A percentile compares a stretch with the other conserved stretches of the same genome.
Conservation (phyloP, 768 basidiomycete species). For the Chalciporus piperatus region DNA sequence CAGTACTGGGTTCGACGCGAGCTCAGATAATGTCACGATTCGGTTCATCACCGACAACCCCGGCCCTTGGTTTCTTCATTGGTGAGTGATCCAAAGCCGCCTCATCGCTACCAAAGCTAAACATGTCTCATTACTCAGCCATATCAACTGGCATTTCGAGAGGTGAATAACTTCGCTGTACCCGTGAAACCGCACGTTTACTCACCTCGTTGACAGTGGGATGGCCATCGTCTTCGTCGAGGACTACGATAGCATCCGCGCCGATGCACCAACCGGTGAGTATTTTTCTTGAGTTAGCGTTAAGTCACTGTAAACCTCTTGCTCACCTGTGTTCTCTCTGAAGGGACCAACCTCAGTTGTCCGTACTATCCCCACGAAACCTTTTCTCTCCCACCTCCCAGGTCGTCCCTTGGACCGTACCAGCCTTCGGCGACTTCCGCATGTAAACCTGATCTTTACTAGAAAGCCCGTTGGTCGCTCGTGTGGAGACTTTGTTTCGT, state of each 20-base stretch:
- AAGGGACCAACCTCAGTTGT: not conserved
- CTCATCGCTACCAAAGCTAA: not conserved
- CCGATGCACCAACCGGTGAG: not conserved
- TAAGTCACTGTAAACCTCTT: not conserved
- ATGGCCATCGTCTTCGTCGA: constrained; percentile 16
- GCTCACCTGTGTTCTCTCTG: not conserved
- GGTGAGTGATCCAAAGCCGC: constrained; percentile 4
- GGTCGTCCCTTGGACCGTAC: not conserved
- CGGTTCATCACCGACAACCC: constrained; percentile 54
- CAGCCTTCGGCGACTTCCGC: not conserved
- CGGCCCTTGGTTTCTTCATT: constrained; percentile 37
- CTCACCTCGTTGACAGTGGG: not conserved
- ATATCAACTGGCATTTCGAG: constrained; percentile 20
- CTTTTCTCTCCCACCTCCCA: not conserved
- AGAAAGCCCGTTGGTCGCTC: not conserved
- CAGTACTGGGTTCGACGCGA: constrained; percentile 16
- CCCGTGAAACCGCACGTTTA: not conserved
- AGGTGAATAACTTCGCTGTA: constrained; percentile 5
- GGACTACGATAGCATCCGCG: constrained; percentile 4
- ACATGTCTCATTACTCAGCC: constrained; percentile 3
- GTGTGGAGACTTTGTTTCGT: not conserved
- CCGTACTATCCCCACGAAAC: not conserved
- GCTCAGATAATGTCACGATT: constrained; percentile 34
- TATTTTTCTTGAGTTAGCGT: not conserved
- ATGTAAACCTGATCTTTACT: not conserved